phyloP scores from a whole-genome alignment of 768 basidiomycete genomes.

The Kwoniella heveanensis region DNA sequence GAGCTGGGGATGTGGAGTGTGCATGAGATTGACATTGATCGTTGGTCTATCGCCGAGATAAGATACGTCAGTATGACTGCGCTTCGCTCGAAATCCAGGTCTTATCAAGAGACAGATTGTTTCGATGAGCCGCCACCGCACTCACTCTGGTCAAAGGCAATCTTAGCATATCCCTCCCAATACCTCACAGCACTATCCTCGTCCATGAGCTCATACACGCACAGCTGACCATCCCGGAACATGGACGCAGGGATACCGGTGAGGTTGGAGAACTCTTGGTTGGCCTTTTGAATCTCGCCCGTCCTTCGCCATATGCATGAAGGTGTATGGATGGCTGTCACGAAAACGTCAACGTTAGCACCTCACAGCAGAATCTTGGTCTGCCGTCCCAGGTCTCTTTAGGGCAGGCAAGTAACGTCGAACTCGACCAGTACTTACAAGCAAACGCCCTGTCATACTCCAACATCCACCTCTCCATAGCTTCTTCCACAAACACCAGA shows the following conservation, averaged over 20 bases:
- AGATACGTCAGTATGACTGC: not conserved
- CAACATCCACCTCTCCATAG: conserved; percentile 88
- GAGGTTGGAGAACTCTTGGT: conserved; percentile 89
- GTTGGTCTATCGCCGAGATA: conserved; percentile 36
- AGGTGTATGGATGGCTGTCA: conserved; percentile 94
- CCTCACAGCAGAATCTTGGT: too few species aligned
- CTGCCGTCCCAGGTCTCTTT: too few species aligned
- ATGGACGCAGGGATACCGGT: conserved; percentile 65
- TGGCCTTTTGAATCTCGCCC: conserved; percentile 98
- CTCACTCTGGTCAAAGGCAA: conserved; percentile 50
- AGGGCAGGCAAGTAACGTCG: too few species aligned
- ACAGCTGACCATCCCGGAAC: conserved; percentile 71
- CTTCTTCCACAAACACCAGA: conserved; percentile 95
- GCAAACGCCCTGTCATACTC: conserved; percentile 81
- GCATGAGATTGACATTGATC: conserved; percentile 48
- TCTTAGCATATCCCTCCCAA: conserved; percentile 95
- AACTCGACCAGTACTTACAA: conserved; percentile 42
- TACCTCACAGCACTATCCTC: conserved; percentile 96
- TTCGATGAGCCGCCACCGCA: not conserved
- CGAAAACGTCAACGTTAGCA: conserved; percentile 52
- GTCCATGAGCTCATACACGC: conserved; percentile 97
- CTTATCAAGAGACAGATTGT: too few species aligned
- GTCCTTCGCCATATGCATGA: conserved; percentile 96
- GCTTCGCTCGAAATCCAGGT: not conserved
- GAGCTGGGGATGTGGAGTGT: conserved; percentile 50